Evolutionary conservation across 2,329 filamentous ascomycete genomes (phyloP).

Genomic region (Neospermospora avenae): DNA sequence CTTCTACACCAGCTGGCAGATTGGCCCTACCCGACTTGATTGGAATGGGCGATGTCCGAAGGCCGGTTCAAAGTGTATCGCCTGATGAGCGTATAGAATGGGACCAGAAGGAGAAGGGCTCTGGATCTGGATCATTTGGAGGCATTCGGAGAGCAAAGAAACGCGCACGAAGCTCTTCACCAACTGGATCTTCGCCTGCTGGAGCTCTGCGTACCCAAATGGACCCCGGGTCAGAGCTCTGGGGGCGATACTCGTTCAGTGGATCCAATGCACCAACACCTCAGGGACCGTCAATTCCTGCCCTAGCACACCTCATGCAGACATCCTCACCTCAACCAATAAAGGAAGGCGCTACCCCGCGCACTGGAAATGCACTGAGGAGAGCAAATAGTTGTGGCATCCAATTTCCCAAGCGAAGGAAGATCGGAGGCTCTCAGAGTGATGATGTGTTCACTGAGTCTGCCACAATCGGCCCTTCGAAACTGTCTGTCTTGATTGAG

Average conservation of each 20-base stretch:
- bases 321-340: conserved; percentile 66
- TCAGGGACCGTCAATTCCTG: conserved; percentile 43
- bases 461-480: conserved; percentile 49
- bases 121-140: conserved; percentile 45
- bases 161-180: conserved; percentile 71
- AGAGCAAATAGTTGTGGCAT: conserved; percentile 66
- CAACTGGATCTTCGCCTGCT: conserved; percentile 61
- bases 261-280: conserved; percentile 32
- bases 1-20: conserved; percentile 49
- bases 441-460: conserved; percentile 34
- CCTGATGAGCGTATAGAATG: conserved; percentile 61
- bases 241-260: conserved; percentile 68
- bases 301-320: conserved; percentile 62
- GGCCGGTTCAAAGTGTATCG: conserved; percentile 47
- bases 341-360: conserved; percentile 41
- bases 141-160: conserved; percentile 49
- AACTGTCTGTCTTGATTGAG: conserved; percentile 60
- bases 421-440: conserved; percentile 43
- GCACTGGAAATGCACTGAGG: conserved; percentile 50
- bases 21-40: conserved; percentile 58
- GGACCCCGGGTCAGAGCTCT: conserved; percentile 71
- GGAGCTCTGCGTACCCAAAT: conserved; percentile 57
- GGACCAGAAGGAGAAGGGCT: conserved; percentile 47
- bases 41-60: conserved; percentile 40
- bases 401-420: conserved; percentile 70